phyloP scores from a whole-genome alignment of 2,329 filamentous ascomycete species.

The Parastagonospora nodorum region DNA sequence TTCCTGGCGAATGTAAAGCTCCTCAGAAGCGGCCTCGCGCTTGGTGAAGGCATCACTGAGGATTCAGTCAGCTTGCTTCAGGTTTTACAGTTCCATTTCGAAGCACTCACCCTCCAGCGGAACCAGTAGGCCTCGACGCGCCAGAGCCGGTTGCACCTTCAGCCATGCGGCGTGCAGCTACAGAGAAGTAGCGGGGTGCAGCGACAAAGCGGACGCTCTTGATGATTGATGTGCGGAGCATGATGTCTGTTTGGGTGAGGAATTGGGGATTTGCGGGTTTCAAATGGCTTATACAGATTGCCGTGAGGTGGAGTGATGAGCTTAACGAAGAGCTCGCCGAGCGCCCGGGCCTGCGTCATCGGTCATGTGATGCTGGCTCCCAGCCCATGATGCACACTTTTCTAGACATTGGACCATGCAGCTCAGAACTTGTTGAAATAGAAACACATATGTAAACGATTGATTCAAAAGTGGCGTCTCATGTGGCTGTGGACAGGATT shows the following conservation, averaged over 20 bases:
- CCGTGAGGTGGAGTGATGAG: constrained; percentile 32
- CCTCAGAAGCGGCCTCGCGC: constrained; percentile 86
- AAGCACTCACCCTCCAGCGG: constrained; percentile 39
- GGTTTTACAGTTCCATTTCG: background rate
- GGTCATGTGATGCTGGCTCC: constrained; percentile 8
- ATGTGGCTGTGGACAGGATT: no score
- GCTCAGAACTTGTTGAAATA: no score
- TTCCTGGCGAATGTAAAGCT: constrained; percentile 81
- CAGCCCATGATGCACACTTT: no score
- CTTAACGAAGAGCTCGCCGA: constrained; percentile 5
- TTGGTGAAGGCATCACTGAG: constrained; percentile 87
- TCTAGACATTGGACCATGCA: no score
- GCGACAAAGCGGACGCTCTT: constrained; percentile 47
- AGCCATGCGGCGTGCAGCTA: constrained; percentile 49
- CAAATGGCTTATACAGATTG: constrained; percentile 16
- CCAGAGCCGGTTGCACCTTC: constrained; percentile 54
- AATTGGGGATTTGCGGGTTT: constrained; percentile 7
- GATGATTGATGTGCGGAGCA: constrained; percentile 48
- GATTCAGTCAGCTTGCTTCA: constrained; percentile 8
- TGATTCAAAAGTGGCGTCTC: no score
- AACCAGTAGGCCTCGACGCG: constrained; percentile 47
- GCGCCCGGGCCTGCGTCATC: constrained; percentile 24
- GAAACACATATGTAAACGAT: no score
- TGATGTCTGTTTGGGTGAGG: constrained; percentile 23
- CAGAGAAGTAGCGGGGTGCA: constrained; percentile 49